phyloP scores from a whole-genome alignment of 2,329 filamentous ascomycete species.

The Salinomyces thailandicus region DNA sequence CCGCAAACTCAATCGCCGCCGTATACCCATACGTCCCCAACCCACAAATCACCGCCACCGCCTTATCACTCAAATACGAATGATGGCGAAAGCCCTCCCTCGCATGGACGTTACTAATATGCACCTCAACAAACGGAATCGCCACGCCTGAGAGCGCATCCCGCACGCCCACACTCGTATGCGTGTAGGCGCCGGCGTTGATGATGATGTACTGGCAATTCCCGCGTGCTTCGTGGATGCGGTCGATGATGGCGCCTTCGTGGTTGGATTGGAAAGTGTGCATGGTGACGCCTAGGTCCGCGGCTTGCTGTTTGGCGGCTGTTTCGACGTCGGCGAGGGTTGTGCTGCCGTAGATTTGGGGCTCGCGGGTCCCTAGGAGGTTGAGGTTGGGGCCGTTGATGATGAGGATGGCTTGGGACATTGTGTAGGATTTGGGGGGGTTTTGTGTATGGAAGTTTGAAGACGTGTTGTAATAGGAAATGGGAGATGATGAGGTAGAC shows the following conservation, averaged over 20 bases:
- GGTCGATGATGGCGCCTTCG: slow-evolving; percentile 63
- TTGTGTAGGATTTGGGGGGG: no score
- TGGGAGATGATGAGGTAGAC: no score
- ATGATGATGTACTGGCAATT: slow-evolving; percentile 58
- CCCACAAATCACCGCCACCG: slow-evolving; percentile 61
- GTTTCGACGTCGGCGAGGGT: slow-evolving; percentile 54
- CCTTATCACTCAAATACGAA: slow-evolving; percentile 67
- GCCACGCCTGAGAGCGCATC: slow-evolving; percentile 60
- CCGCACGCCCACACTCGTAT: slow-evolving; percentile 65
- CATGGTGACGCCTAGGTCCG: slow-evolving; percentile 40
- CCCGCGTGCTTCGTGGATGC: slow-evolving; percentile 56
- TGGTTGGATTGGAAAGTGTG: slow-evolving; percentile 64
- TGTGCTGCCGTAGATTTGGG: slow-evolving; percentile 56
- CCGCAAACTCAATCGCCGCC: slow-evolving; percentile 35
- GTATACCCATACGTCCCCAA: slow-evolving; percentile 42
- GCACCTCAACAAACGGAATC: slow-evolving; percentile 68
- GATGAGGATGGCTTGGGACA: slow-evolving; percentile 14
- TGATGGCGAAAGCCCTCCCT: slow-evolving; percentile 58
- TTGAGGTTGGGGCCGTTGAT: slow-evolving; percentile 58
- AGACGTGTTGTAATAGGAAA: no score
- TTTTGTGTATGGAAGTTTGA: no score
- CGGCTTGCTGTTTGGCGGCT: slow-evolving; percentile 41
- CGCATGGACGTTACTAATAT: slow-evolving; percentile 64
- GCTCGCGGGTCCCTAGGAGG: slow-evolving; percentile 65
- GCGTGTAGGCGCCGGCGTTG: slow-evolving; percentile 65